Conservation (phyloP, 495 filamentous ascomycete genomes). For the Podospora appendiculata region DNA sequence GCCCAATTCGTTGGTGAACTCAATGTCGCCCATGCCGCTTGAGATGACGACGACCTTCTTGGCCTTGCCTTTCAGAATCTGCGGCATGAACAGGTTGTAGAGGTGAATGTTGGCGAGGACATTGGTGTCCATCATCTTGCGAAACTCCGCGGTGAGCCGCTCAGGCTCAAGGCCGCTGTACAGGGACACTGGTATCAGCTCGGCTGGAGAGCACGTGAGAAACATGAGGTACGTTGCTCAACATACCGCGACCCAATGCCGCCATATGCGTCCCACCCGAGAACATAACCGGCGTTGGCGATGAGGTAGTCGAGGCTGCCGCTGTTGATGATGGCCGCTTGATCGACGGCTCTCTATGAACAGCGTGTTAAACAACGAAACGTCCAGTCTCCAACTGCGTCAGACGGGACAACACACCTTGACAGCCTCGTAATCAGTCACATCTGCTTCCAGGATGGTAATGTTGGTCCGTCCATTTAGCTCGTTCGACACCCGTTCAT, state of each 20-base stretch:
- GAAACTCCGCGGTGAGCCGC: conserved; percentile 14
- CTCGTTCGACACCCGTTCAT: conserved; percentile 14
- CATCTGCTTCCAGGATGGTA: conserved; percentile 34
- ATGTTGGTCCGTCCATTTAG: conserved; percentile 25
- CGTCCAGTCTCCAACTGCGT: too few relatives aligned
- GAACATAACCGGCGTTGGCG: conserved; percentile 38
- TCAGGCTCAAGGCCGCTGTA: conserved; percentile 21
- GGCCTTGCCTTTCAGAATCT: conserved; percentile 36
- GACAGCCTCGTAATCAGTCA: conserved; percentile 14
- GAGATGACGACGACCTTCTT: conserved; percentile 52
- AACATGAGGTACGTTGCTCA: too few relatives aligned
- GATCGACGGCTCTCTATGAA: conserved; percentile 17
- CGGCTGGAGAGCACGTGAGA: too few relatives aligned
- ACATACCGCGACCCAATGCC: conserved; percentile 18
- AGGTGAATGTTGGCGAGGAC: conserved; percentile 44
- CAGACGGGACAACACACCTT: conserved; percentile 21
- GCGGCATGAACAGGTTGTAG: conserved; percentile 44
- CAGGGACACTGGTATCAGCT: too few relatives aligned
- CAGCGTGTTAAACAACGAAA: too few relatives aligned
- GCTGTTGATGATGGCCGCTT: conserved; percentile 25
- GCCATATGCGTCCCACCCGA: conserved; percentile 15
- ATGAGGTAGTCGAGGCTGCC: conserved; percentile 45
- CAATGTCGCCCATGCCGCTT: conserved; percentile 37
- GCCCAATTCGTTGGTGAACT: conserved; percentile 15
- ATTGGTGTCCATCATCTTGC: conserved; percentile 35